Evolutionary conservation across 148 eudicot genomes (phyloP).

Genomic region (Polygonum aviculare): DNA sequence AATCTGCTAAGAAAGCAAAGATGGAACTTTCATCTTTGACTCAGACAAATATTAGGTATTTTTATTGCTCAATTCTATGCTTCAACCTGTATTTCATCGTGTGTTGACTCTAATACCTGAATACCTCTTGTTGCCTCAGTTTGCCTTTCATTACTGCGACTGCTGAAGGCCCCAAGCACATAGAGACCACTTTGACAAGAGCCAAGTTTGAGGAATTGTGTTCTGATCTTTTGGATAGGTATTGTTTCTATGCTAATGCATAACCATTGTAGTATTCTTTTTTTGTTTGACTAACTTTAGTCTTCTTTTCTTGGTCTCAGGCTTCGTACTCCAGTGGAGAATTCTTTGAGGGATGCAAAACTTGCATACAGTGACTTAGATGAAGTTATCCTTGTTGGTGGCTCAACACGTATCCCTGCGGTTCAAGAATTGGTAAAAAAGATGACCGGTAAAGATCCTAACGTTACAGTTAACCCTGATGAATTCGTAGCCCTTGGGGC

Average conservation of each 20-base stretch:
- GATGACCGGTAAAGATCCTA: constrained; percentile 88
- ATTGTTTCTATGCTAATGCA: neutral
- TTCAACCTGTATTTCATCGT: neutral
- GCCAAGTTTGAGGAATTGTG: constrained; percentile 96
- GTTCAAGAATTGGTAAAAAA: constrained; percentile 86
- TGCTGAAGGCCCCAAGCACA: constrained; percentile 96
- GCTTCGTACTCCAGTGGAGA: constrained; percentile 79
- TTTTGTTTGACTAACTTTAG: neutral
- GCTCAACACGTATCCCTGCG: constrained; percentile 92
- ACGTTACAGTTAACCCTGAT: constrained; percentile 92
- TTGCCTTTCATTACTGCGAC: constrained; percentile 97
- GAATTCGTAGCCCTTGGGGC: constrained; percentile 99
- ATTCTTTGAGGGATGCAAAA: constrained; percentile 81
- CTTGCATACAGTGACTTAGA: constrained; percentile 77
- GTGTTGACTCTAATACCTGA: constrained; percentile 1
- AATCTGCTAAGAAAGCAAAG: constrained; percentile 97
- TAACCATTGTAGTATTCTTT: neutral
- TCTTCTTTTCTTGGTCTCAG: constrained; percentile 23
- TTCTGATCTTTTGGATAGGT: constrained; percentile 95
- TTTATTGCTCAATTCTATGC: neutral
- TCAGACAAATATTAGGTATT: constrained; percentile 79
- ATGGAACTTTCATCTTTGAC: constrained; percentile 94
- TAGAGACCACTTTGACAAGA: constrained; percentile 84
- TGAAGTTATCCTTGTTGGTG: constrained; percentile 97
- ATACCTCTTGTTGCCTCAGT: constrained; percentile 23